phyloP scores from a whole-genome alignment of 1,139 yeast genomes.

The Fermentozyma sake region DNA sequence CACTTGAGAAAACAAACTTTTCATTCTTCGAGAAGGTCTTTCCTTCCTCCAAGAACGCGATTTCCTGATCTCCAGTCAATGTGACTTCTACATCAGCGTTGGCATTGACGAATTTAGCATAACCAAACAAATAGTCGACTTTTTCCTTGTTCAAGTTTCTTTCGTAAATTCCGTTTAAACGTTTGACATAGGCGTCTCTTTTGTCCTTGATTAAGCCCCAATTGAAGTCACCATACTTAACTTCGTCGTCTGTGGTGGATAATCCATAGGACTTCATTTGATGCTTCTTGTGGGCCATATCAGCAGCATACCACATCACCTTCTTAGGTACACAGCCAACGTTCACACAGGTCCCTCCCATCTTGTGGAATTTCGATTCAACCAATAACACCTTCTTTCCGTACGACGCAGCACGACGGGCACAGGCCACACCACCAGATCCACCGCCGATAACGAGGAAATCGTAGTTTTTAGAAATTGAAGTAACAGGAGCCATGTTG shows the following conservation, averaged over 20 bases:
- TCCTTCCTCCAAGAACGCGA: conserved; percentile 28
- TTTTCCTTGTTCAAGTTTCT: conserved; percentile 82
- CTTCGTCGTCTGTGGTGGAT: conserved; percentile 48
- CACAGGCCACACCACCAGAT: conserved; percentile 98
- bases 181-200: conserved; percentile 83
- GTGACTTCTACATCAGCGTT: conserved; percentile 78
- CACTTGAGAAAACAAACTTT: conserved; percentile 66
- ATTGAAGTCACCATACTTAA: conserved; percentile 56
- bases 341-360: conserved; percentile 99
- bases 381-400: conserved; percentile 85
- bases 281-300: conserved; percentile 67
- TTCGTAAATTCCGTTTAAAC: conserved; percentile 91
- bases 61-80: conserved; percentile 39
- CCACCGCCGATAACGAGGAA: conserved; percentile 98
- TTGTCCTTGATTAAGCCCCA: conserved; percentile 79
- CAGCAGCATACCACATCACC: conserved; percentile 97
- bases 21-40: conserved; percentile 40
- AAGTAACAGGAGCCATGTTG: conserved; percentile 48
- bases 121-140: conserved; percentile 84
- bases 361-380: conserved; percentile 60
- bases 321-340: conserved; percentile 99
- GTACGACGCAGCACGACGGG: conserved; percentile 90
- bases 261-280: conserved; percentile 85
- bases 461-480: conserved; percentile 58
- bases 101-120: conserved; percentile 63